phyloP scores from a whole-genome alignment of 768 basidiomycete species.

The Pisolithus albus region DNA sequence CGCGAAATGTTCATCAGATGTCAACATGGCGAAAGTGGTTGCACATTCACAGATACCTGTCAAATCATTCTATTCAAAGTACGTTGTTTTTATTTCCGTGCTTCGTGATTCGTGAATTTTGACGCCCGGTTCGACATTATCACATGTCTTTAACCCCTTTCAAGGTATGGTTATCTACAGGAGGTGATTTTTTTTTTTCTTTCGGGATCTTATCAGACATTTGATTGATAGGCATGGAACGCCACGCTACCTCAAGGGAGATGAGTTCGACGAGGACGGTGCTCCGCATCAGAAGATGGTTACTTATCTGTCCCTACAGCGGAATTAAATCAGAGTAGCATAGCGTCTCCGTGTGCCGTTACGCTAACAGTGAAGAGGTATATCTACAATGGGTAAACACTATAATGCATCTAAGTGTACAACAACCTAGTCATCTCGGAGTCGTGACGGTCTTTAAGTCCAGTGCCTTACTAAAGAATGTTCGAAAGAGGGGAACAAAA shows the following conservation, averaged over 20 bases:
- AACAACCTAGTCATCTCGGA: slow-evolving; percentile 11
- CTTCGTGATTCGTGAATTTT: slow-evolving; percentile 8
- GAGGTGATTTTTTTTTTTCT: slow-evolving; percentile 43
- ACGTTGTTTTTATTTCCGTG: slow-evolving; percentile 12
- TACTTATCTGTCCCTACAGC: slow-evolving; percentile 40
- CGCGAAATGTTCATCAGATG: slow-evolving; percentile 13
- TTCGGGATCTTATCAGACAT: slow-evolving; percentile 7
- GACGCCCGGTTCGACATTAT: not conserved
- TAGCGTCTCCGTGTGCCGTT: slow-evolving; percentile 19
- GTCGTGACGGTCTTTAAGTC: slow-evolving; percentile 13
- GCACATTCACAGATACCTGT: slow-evolving; percentile 66
- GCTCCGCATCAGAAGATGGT: slow-evolving; percentile 85
- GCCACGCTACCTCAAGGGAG: slow-evolving; percentile 39
- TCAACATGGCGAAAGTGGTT: slow-evolving; percentile 39
- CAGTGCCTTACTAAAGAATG: slow-evolving; percentile 20
- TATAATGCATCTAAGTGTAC: slow-evolving; percentile 36
- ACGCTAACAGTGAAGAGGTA: slow-evolving; percentile 16
- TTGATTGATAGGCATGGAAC: slow-evolving; percentile 19
- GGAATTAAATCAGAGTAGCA: slow-evolving; percentile 18
- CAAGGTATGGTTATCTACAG: slow-evolving; percentile 61
- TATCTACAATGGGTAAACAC: slow-evolving; percentile 27
- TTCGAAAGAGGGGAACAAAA: slow-evolving; percentile 30
- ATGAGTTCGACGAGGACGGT: slow-evolving; percentile 75
- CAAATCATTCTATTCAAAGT: slow-evolving; percentile 74
- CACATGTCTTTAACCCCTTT: slow-evolving; percentile 11